Conservation (phyloP, 2,329 filamentous ascomycete species). For the Colletotrichum sp. region DNA sequence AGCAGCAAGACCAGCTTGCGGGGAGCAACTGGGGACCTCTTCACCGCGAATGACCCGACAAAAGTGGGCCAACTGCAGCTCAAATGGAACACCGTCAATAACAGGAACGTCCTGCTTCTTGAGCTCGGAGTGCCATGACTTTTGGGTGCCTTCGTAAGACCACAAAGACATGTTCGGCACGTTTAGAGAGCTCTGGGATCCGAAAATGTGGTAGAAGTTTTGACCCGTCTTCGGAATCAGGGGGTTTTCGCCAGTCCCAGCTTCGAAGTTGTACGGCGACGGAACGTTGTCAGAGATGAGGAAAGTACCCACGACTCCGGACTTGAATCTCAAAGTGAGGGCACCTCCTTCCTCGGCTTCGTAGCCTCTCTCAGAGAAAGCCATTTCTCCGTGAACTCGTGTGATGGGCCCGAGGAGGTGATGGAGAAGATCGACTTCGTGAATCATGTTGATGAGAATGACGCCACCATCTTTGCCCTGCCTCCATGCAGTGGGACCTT, state of each 20-base stretch:
- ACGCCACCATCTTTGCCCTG: conserved; percentile 46
- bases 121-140: conserved; percentile 47
- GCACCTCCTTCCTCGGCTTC: conserved; percentile 63
- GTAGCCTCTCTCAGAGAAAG: conserved; percentile 45
- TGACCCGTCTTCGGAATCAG: conserved; percentile 46
- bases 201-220: conserved; percentile 62
- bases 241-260: conserved; percentile 64
- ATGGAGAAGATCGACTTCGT: conserved; percentile 65
- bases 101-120: conserved; percentile 30
- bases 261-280: conserved; percentile 60
- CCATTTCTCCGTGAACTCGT: conserved; percentile 55
- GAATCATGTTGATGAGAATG: conserved; percentile 64
- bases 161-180: conserved; percentile 58
- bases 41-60: conserved; percentile 49
- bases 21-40: conserved; percentile 51
- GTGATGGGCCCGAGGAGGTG: conserved; percentile 59
- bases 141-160: conserved; percentile 45
- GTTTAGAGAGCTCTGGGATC: conserved; percentile 54
- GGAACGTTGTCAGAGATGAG: conserved; percentile 57
- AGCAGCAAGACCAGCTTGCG: conserved; percentile 54
- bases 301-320: conserved; percentile 62
- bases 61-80: conserved; percentile 57
- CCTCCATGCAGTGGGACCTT: conserved; percentile 45
- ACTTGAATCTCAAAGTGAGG: conserved; percentile 56
- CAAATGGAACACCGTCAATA: conserved; percentile 45